phyloP scores from a whole-genome alignment of 2,329 filamentous ascomycete genomes.

The Aspergillus proliferans region DNA sequence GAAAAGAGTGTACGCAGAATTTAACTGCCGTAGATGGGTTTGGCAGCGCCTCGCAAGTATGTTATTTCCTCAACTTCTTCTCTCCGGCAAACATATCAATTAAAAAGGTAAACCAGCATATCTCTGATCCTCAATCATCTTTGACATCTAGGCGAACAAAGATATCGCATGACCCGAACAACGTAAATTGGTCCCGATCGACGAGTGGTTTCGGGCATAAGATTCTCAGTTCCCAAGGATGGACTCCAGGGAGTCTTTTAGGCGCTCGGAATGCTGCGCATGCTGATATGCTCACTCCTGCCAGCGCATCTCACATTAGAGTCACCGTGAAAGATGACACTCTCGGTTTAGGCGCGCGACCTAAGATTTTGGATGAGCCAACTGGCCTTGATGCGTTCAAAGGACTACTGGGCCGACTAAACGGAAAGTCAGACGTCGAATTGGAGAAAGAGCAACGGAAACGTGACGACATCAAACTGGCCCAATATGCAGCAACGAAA shows the following conservation, averaged over 20 bases:
- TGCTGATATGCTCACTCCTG: constrained; percentile 67
- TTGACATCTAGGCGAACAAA: constrained; percentile 52
- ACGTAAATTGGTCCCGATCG: constrained; percentile 83
- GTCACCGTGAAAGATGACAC: constrained; percentile 85
- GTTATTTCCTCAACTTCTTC: constrained; percentile 9
- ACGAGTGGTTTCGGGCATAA: constrained; percentile 80
- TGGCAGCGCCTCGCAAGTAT: constrained; percentile 63
- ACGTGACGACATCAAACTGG: constrained; percentile 64
- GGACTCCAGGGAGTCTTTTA: constrained; percentile 77
- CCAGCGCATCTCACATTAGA: constrained; percentile 78
- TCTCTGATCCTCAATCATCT: background rate
- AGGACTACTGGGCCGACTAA: constrained; percentile 77
- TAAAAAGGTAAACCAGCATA: constrained; percentile 1
- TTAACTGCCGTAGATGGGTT: constrained; percentile 51
- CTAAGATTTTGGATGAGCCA: constrained; percentile 60
- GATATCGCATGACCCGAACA: constrained; percentile 88
- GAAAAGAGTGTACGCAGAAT: background rate
- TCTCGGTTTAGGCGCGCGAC: constrained; percentile 77
- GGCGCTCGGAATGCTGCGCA: constrained; percentile 72
- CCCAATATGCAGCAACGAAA: constrained; percentile 66
- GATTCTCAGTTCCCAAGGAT: constrained; percentile 82
- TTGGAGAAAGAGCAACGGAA: constrained; percentile 64
- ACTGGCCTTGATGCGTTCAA: constrained; percentile 85
- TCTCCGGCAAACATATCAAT: background rate
- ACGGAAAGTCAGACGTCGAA: constrained; percentile 73